Evolutionary conservation across 2,329 filamentous ascomycete species (phyloP).

Genomic region (Paraphoma chrysanthemicola): DNA sequence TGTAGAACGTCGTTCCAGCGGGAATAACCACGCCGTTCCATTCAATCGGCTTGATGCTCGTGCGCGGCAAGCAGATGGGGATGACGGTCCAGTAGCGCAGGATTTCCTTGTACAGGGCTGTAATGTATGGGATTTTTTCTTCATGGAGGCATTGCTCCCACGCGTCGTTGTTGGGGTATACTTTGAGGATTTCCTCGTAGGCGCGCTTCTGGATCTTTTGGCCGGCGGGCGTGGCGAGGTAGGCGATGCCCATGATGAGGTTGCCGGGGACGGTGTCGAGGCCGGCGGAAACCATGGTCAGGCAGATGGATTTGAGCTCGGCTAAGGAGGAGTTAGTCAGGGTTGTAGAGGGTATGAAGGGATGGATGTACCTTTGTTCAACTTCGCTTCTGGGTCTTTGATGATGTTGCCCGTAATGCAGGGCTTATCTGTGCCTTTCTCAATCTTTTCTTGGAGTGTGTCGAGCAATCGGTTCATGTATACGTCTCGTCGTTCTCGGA

Average conservation of each 20-base stretch:
- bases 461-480: constrained; percentile 67
- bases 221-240: constrained; percentile 71
- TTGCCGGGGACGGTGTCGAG: constrained; percentile 83
- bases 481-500: constrained; percentile 71
- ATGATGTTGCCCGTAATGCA: constrained; percentile 75
- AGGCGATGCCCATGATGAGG: constrained; percentile 79
- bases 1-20: constrained; percentile 77
- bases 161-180: constrained; percentile 76
- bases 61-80: constrained; percentile 77
- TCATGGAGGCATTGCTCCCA: constrained; percentile 76
- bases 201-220: constrained; percentile 74
- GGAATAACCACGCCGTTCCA: constrained; percentile 74
- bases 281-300: constrained; percentile 83
- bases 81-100: constrained; percentile 82
- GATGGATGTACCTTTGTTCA: constrained; percentile 65
- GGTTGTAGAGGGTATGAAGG: neutral
- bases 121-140: constrained; percentile 79
- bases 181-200: constrained; percentile 72
- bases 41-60: constrained; percentile 73
- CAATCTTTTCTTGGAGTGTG: constrained; percentile 67
- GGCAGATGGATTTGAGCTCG: constrained; percentile 79
- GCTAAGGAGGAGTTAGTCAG: constrained; percentile 53
- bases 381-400: constrained; percentile 72
- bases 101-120: constrained; percentile 79
- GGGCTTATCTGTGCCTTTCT: constrained; percentile 68